Conservation (phyloP, 2,329 filamentous ascomycete species). For the Pseudocercospora vitis region DNA sequence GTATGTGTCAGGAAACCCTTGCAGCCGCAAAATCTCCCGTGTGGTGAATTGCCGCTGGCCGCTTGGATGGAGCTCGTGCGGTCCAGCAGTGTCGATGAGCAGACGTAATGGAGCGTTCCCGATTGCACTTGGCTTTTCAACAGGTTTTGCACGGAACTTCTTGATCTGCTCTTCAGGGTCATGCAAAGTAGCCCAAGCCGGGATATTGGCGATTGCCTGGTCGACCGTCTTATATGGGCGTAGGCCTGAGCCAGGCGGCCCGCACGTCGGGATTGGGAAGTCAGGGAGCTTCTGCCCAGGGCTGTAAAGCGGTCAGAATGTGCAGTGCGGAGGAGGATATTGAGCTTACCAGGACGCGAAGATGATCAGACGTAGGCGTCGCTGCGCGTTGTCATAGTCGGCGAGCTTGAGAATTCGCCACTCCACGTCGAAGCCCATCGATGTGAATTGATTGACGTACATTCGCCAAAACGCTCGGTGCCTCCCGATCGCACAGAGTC, state of each 20-base stretch:
- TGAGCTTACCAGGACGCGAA: slow-evolving; percentile 54
- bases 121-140: slow-evolving; percentile 27
- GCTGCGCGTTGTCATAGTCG: slow-evolving; percentile 53
- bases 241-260: slow-evolving; percentile 32
- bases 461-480: slow-evolving; percentile 55
- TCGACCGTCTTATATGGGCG: not conserved
- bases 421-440: slow-evolving; percentile 65
- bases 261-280: slow-evolving; percentile 54
- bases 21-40: slow-evolving; percentile 67
- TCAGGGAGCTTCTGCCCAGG: slow-evolving; percentile 69
- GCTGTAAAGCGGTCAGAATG: slow-evolving; percentile 43
- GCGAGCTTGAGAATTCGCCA: slow-evolving; percentile 62
- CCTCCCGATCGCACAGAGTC: slow-evolving; percentile 52
- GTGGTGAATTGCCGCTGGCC: slow-evolving; percentile 64
- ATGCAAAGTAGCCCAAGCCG: slow-evolving; percentile 35
- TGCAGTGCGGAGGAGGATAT: not conserved
- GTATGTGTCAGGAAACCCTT: slow-evolving; percentile 66
- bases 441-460: slow-evolving; percentile 64
- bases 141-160: not conserved
- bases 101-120: slow-evolving; percentile 49
- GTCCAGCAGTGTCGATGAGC: slow-evolving; percentile 64
- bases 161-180: slow-evolving; percentile 36
- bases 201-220: slow-evolving; percentile 35
- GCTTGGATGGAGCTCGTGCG: slow-evolving; percentile 65
- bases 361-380: slow-evolving; percentile 51